phyloP scores from a whole-genome alignment of 148 eudicot genomes.

The Chenopodium formosanum region DNA sequence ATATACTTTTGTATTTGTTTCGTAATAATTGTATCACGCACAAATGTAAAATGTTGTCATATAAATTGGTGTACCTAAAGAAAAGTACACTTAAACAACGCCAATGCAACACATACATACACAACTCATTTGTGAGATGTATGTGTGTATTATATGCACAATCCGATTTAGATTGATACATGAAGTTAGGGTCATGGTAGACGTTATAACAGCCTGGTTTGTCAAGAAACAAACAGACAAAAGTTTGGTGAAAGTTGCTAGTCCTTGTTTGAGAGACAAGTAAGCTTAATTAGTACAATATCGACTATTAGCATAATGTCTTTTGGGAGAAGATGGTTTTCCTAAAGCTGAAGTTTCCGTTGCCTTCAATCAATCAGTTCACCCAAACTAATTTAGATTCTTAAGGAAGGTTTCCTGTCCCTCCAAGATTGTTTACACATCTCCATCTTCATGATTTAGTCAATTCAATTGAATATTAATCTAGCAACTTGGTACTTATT shows the following conservation, averaged over 20 bases:
- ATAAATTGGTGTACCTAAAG: too few species aligned
- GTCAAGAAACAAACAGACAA: not conserved
- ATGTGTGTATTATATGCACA: too few species aligned
- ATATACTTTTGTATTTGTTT: too few species aligned
- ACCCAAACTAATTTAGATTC: not conserved
- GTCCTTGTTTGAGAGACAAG: conserved; percentile 4
- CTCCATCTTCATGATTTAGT: not conserved
- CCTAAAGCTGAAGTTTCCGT: conserved; percentile 12
- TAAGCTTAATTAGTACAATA: not conserved
- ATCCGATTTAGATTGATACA: not conserved
- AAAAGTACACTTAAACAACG: too few species aligned
- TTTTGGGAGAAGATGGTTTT: not conserved
- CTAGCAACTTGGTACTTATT: not conserved
- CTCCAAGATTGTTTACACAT: not conserved
- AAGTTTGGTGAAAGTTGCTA: conserved; percentile 22
- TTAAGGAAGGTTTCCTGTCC: not conserved
- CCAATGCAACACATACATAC: too few species aligned
- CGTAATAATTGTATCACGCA: too few species aligned
- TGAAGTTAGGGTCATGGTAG: not conserved
- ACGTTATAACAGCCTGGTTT: conserved; percentile 1
- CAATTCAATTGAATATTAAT: not conserved
- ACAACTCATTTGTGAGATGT: too few species aligned
- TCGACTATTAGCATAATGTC: not conserved
- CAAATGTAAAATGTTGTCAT: too few species aligned
- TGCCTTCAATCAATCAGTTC: conserved; percentile 13